Base-by-base conservation (phyloP, 768 basidiomycete genomes). In the Harrya chromipes region DNA sequence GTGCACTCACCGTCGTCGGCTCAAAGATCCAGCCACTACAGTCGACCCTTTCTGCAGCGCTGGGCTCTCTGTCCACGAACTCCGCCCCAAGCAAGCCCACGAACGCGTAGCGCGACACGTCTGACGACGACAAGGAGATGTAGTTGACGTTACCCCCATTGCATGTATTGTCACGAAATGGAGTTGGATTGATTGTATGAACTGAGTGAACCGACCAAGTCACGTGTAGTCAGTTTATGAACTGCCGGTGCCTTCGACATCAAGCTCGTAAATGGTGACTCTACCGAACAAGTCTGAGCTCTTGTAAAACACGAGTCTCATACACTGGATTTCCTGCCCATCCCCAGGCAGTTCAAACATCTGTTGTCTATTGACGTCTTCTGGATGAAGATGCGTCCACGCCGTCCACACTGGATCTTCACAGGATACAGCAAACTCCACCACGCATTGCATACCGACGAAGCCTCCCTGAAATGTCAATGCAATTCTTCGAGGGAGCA, bases 391-490 rank as follows among this genome's bases (percentile, higher is more conserved):
- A 19, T 75, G 72, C 1, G 76, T 73, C 52, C 82, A 65, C 7
- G 65, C 59, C 43, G 63, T 66, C 86, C 86, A 88, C 39, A 69
- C 69, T 21, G 63, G 52, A 34, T 71, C 71, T 29, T 56, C 55
- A 26, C 56, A 48, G n/a, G 64, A 59, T 23, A 61, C 55, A 24
- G 68, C 67, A 20, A 74, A 60, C 38, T 77, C 70, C 9, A 90
- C 59, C 2, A 70, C 59, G 61, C 87, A 90, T 39, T 74, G 71
- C 8, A 78, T 85, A 17, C 87, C 89, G 0, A 85, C 90, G 63
- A 93, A 92, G 2, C 90, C 90, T 13, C 90, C 90, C 73, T 93
- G 90, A 61, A 93, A 93, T 2, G 85, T 90, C 54, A 90, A 53
- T 17, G 70, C 71, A 16, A 90, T 55, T 21, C 71, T 72, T 53